Conservation (phyloP, 177 flowering plant genomes). For the Vitis hybrid region DNA sequence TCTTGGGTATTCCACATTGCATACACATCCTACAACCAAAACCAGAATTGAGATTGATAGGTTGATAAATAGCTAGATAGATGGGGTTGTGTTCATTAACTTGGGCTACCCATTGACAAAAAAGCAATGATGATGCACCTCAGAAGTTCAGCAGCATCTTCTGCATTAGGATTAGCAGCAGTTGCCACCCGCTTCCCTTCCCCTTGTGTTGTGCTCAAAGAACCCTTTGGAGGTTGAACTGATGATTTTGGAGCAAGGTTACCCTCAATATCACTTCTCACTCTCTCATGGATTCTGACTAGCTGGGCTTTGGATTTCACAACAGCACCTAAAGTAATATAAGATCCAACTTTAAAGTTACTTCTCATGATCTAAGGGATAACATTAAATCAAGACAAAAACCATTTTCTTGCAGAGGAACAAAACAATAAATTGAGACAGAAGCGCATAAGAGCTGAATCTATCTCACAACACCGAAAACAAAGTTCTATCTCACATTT, state of each 20-base stretch:
- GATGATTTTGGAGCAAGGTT: constrained; percentile 29
- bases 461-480: too few relatives aligned
- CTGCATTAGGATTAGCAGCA: constrained; percentile 72
- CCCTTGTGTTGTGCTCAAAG: constrained; percentile 24
- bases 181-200: constrained; percentile 64
- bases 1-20: constrained; percentile 92
- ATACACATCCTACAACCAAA: constrained; percentile 66
- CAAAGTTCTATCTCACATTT: too few relatives aligned
- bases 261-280: constrained; percentile 77
- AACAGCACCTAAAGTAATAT: too few relatives aligned
- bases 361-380: background rate
- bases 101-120: background rate
- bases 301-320: too few relatives aligned
- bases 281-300: constrained; percentile 29
- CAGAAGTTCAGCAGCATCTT: constrained; percentile 89
- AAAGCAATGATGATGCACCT: constrained; percentile 39
- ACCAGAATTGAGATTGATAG: background rate
- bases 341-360: too few relatives aligned
- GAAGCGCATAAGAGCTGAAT: too few relatives aligned
- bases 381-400: too few relatives aligned
- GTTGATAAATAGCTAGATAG: background rate
- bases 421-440: too few relatives aligned
- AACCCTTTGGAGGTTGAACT: constrained; percentile 26
- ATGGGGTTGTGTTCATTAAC: background rate
- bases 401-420: too few relatives aligned